phyloP scores from a whole-genome alignment of 176 grass and related monocot genomes.

The Calamus simplicifolius region DNA sequence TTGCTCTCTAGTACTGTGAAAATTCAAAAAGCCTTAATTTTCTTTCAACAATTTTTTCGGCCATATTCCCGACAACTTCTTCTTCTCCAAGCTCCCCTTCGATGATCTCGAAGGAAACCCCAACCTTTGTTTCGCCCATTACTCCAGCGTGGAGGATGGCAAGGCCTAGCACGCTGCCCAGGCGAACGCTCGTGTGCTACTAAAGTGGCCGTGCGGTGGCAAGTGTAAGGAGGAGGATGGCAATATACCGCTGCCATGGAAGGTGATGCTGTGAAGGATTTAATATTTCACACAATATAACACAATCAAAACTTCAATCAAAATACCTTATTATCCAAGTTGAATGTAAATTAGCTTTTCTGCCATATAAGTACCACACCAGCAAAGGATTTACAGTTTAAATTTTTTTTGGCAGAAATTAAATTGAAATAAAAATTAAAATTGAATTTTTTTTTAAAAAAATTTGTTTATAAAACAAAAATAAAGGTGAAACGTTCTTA shows the following conservation, averaged over 20 bases:
- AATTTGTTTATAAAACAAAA: too few relatives aligned
- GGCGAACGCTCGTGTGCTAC: slow-evolving; percentile 30
- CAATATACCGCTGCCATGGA: slow-evolving; percentile 43
- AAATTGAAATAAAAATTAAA: too few relatives aligned
- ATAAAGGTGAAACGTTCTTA: too few relatives aligned
- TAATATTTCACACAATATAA: too few relatives aligned
- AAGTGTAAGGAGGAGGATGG: slow-evolving; percentile 28
- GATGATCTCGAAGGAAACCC: slow-evolving; percentile 77
- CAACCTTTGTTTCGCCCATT: slow-evolving; percentile 40
- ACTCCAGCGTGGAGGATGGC: slow-evolving; percentile 27
- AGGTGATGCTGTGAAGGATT: slow-evolving; percentile 47
- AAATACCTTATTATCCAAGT: too few relatives aligned
- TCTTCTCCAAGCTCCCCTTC: slow-evolving; percentile 72
- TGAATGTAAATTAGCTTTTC: too few relatives aligned
- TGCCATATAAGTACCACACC: too few relatives aligned
- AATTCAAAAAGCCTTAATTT: slow-evolving; percentile 19
- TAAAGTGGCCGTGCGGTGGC: neutral
- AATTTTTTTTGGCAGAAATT: too few relatives aligned
- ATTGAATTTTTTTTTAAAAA: too few relatives aligned
- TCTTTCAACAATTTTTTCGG: slow-evolving; percentile 53
- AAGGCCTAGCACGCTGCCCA: neutral
- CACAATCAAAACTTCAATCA: too few relatives aligned
- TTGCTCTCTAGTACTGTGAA: too few relatives aligned
- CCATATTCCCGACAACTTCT: slow-evolving; percentile 42
- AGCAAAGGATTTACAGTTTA: too few relatives aligned